Percentiles rank a stretch among this genome's conserved stretches.
These are phyloP conservation scores for Fonsecaea pugnacius DNA, from an alignment of 2,329 filamentous ascomycete species.

Conservation along the genomic window DNA sequence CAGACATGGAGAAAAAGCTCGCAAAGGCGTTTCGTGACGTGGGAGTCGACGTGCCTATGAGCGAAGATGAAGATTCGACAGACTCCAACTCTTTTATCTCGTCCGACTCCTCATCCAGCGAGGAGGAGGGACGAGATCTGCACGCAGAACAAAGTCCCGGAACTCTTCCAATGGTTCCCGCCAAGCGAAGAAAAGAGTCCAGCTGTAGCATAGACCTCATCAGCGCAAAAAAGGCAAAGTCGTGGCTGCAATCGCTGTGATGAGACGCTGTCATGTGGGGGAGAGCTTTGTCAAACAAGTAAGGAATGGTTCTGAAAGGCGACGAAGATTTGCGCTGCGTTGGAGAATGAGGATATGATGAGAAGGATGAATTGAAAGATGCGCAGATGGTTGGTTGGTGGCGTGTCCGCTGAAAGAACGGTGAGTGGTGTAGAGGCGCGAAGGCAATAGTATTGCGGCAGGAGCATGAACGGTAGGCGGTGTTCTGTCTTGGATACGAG, in stretches of 20 bases:
- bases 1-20: constrained; percentile 2
- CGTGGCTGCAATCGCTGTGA: constrained; percentile 2
- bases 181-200: not conserved
- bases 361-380: too few relatives aligned
- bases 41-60: constrained; percentile 3
- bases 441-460: too few relatives aligned
- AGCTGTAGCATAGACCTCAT: not conserved
- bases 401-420: too few relatives aligned
- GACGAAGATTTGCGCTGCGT: too few relatives aligned
- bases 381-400: too few relatives aligned
- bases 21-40: constrained; percentile 9
- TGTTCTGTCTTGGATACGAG: too few relatives aligned
- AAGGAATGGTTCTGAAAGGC: too few relatives aligned
- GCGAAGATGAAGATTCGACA: not conserved
- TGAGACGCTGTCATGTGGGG: constrained; percentile 3
- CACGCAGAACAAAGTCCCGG: not conserved
- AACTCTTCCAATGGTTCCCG: not conserved
- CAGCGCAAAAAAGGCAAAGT: not conserved
- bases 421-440: too few relatives aligned
- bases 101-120: constrained; percentile 5
- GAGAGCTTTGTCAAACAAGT: not conserved
- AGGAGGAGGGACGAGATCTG: not conserved
- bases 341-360: too few relatives aligned
- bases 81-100: constrained; percentile 7
- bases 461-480: too few relatives aligned